phyloP scores from a whole-genome alignment of 2,329 filamentous ascomycete genomes.

The Cercospora brassicicola region DNA sequence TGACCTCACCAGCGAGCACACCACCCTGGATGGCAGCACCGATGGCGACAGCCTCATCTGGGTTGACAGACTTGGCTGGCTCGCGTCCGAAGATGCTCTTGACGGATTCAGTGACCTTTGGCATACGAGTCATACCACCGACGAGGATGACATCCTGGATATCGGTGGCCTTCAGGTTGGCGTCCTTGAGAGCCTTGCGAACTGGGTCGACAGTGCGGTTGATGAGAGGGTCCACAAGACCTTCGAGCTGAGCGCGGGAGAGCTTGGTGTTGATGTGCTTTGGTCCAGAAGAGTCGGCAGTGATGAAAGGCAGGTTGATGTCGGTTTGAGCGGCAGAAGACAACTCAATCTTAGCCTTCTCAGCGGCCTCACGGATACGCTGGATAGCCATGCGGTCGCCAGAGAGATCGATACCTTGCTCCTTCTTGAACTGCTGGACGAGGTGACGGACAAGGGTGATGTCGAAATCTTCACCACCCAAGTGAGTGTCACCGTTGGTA shows the following conservation, averaged over 20 bases:
- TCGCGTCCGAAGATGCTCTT: slow-evolving; percentile 97
- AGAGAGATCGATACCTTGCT: slow-evolving; percentile 85
- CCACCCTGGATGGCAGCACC: slow-evolving; percentile 97
- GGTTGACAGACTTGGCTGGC: slow-evolving; percentile 96
- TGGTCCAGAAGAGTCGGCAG: slow-evolving; percentile 88
- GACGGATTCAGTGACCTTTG: slow-evolving; percentile 93
- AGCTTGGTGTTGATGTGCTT: slow-evolving; percentile 99
- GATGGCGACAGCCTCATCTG: slow-evolving; percentile 95
- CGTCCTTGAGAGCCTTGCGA: slow-evolving; percentile 95
- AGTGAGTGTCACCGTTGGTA: slow-evolving; percentile 96
- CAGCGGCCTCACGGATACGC: slow-evolving; percentile 95
- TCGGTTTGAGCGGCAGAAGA: slow-evolving; percentile 94
- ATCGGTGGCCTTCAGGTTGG: slow-evolving; percentile 83
- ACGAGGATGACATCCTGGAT: slow-evolving; percentile 98
- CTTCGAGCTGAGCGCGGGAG: slow-evolving; percentile 87
- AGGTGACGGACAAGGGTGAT: slow-evolving; percentile 91
- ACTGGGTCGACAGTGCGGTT: slow-evolving; percentile 84
- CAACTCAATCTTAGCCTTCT: slow-evolving; percentile 99
- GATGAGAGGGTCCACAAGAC: slow-evolving; percentile 87
- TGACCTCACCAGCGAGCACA: slow-evolving; percentile 93
- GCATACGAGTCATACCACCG: slow-evolving; percentile 99
- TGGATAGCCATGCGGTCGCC: slow-evolving; percentile 97
- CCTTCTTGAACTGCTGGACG: slow-evolving; percentile 94
- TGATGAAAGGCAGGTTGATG: slow-evolving; percentile 98
- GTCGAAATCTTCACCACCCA: slow-evolving; percentile 98